Conservation (phyloP, 345 rosid species). For the Citrus australasica region DNA sequence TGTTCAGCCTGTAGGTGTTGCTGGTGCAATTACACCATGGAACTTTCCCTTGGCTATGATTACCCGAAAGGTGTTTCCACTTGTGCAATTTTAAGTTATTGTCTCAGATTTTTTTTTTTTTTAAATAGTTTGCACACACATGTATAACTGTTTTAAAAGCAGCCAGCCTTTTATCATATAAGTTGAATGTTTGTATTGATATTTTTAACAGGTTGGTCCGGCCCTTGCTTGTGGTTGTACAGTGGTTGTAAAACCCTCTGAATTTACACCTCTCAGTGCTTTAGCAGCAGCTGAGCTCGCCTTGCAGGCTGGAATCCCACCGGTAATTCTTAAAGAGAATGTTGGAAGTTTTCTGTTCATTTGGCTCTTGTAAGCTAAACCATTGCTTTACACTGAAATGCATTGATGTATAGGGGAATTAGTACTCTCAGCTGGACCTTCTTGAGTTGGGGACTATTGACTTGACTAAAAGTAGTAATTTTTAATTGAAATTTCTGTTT, state of each 20-base stretch:
- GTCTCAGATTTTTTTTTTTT: slow-evolving; percentile 1
- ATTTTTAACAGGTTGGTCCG: slow-evolving; percentile 77
- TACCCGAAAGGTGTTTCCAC: slow-evolving; percentile 74
- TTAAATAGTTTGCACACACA: not conserved
- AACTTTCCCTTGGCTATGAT: slow-evolving; percentile 99
- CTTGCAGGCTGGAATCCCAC: slow-evolving; percentile 97
- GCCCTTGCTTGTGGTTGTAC: slow-evolving; percentile 99
- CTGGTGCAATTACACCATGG: slow-evolving; percentile 96
- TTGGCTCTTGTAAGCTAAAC: not conserved
- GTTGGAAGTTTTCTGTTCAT: not conserved
- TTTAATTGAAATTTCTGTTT: not conserved
- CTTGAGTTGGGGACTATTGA: not conserved
- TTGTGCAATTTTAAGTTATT: slow-evolving; percentile 18
- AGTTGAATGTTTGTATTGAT: slow-evolving; percentile 11
- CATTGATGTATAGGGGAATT: not conserved
- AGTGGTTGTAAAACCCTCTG: slow-evolving; percentile 92
- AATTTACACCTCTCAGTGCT: slow-evolving; percentile 92
- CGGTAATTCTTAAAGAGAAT: slow-evolving; percentile 45
- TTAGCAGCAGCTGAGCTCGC: slow-evolving; percentile 94
- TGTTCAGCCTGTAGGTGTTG: slow-evolving; percentile 93
- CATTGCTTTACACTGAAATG: not conserved
- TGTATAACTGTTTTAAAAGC: slow-evolving; percentile 4
- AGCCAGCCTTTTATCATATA: not conserved
- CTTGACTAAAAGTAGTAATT: not conserved
- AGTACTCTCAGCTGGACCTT: not conserved